These are phyloP conservation scores for Parathielavia appendiculata DNA, from an alignment of 495 filamentous ascomycete genomes.

Conservation along the genomic window DNA sequence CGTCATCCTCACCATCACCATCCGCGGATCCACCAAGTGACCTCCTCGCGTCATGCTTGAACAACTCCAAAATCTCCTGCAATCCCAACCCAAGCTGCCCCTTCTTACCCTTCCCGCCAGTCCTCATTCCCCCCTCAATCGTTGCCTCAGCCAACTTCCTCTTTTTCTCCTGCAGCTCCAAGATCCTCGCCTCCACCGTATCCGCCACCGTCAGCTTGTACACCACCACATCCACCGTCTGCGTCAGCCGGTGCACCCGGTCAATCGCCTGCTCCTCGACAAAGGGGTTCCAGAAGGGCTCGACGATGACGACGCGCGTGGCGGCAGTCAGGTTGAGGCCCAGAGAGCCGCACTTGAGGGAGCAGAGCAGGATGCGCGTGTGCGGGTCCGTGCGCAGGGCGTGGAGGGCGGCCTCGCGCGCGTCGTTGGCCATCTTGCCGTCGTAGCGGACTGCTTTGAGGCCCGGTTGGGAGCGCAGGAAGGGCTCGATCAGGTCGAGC, in stretches of 20 bases:
- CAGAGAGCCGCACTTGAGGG: slow-evolving; percentile 84
- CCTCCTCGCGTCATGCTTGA: slow-evolving; percentile 61
- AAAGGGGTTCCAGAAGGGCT: slow-evolving; percentile 98
- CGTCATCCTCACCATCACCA: neutral
- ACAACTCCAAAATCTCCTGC: slow-evolving; percentile 88
- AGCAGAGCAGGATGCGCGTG: slow-evolving; percentile 79
- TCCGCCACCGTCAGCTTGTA: slow-evolving; percentile 83
- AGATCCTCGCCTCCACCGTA: slow-evolving; percentile 87
- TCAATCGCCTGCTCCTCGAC: slow-evolving; percentile 99
- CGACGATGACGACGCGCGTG: slow-evolving; percentile 86
- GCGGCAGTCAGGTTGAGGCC: slow-evolving; percentile 94
- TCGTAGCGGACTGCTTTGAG: slow-evolving; percentile 86
- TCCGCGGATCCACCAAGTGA: slow-evolving; percentile 1
- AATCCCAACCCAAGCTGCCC: slow-evolving; percentile 76
- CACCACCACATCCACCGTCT: slow-evolving; percentile 87
- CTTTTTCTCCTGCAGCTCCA: slow-evolving; percentile 90
- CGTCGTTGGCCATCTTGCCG: slow-evolving; percentile 90
- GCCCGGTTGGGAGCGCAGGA: slow-evolving; percentile 60
- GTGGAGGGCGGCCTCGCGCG: slow-evolving; percentile 74
- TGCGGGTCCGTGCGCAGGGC: slow-evolving; percentile 63
- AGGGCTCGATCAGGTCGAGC: slow-evolving; percentile 93
- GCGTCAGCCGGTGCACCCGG: slow-evolving; percentile 92
- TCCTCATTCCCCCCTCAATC: slow-evolving; percentile 32
- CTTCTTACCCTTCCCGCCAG: slow-evolving; percentile 43
- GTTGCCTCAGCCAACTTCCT: slow-evolving; percentile 68